These are phyloP conservation scores for Lactarius sp. DNA, from an alignment of 768 basidiomycete species.

Conservation along the genomic window DNA sequence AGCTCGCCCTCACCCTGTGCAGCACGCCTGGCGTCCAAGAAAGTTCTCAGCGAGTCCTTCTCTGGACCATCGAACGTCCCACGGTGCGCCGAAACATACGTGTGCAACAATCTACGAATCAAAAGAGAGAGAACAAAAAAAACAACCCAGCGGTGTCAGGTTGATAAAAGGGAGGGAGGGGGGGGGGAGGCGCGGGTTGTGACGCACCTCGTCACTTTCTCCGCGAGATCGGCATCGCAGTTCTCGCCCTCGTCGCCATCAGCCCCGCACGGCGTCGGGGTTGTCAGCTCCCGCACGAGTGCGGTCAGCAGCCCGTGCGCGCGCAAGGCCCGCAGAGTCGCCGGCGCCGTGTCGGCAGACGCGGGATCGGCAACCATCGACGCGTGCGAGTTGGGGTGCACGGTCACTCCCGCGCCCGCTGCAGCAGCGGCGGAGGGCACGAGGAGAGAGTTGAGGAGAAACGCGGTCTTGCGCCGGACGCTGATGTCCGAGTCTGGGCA, in stretches of 20 bases:
- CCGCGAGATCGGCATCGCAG: slow-evolving; percentile 56
- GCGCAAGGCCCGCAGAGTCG: slow-evolving; percentile 46
- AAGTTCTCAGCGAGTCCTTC: slow-evolving; percentile 10
- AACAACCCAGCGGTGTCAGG: too few relatives aligned
- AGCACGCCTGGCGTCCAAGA: slow-evolving; percentile 10
- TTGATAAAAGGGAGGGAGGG: not conserved
- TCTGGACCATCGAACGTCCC: slow-evolving; percentile 20
- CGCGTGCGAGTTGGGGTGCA: slow-evolving; percentile 74
- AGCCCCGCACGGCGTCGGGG: slow-evolving; percentile 57
- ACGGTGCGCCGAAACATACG: slow-evolving; percentile 19
- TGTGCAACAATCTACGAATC: slow-evolving; percentile 19
- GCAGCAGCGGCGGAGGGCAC: slow-evolving; percentile 37
- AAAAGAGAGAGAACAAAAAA: not conserved
- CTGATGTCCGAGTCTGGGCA: slow-evolving; percentile 67
- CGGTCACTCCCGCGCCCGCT: slow-evolving; percentile 27
- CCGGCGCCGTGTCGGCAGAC: slow-evolving; percentile 46
- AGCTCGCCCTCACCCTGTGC: not conserved
- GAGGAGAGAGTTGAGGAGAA: slow-evolving; percentile 70
- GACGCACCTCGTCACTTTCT: slow-evolving; percentile 52
- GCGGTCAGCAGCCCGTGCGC: slow-evolving; percentile 43
- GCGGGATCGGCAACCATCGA: slow-evolving; percentile 54
- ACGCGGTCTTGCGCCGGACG: slow-evolving; percentile 73
- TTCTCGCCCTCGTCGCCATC: slow-evolving; percentile 65
- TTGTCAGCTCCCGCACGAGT: slow-evolving; percentile 47
- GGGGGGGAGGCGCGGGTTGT: not conserved